phyloP scores from a whole-genome alignment of 2,329 filamentous ascomycete species.

The Leptographium galeiforme region DNA sequence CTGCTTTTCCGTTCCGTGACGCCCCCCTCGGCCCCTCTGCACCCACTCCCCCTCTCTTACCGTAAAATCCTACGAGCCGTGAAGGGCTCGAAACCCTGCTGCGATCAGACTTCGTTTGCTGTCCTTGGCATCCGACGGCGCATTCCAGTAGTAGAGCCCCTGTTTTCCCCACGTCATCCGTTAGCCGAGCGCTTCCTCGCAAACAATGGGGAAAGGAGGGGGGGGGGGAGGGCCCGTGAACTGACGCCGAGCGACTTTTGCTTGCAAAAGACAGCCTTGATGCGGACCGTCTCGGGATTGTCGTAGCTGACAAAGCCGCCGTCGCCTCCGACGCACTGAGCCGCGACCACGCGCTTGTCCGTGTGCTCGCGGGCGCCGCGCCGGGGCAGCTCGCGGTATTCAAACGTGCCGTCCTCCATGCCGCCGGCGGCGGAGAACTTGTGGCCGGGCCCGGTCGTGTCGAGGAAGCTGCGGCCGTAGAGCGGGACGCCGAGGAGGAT shows the following conservation, averaged over 20 bases:
- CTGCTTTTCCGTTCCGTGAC: background rate
- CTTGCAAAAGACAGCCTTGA: conserved; percentile 62
- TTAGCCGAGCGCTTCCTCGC: background rate
- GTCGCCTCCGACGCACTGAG: conserved; percentile 58
- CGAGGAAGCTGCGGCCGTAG: conserved; percentile 63
- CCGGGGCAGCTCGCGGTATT: conserved; percentile 57
- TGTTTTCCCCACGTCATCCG: conserved; percentile 13
- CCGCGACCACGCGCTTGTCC: conserved; percentile 54
- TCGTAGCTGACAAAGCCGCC: conserved; percentile 73
- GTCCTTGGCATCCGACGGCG: conserved; percentile 53
- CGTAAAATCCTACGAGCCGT: conserved; percentile 24
- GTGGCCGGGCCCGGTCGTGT: conserved; percentile 51
- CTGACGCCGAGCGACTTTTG: conserved; percentile 53
- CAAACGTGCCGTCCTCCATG: conserved; percentile 54
- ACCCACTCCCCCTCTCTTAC: no score
- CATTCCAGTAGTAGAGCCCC: conserved; percentile 74
- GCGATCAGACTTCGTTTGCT: conserved; percentile 44
- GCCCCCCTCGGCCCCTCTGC: background rate
- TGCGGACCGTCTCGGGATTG: conserved; percentile 59
- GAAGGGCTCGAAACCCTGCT: conserved; percentile 44
- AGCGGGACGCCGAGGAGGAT: conserved; percentile 64
- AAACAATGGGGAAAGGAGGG: background rate
- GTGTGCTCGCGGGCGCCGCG: conserved; percentile 49
- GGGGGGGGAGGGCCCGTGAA: conserved; percentile 8
- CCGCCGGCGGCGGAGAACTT: conserved; percentile 40